phyloP scores from a whole-genome alignment of 306 rosid species.

The Potentilla sterilis region DNA sequence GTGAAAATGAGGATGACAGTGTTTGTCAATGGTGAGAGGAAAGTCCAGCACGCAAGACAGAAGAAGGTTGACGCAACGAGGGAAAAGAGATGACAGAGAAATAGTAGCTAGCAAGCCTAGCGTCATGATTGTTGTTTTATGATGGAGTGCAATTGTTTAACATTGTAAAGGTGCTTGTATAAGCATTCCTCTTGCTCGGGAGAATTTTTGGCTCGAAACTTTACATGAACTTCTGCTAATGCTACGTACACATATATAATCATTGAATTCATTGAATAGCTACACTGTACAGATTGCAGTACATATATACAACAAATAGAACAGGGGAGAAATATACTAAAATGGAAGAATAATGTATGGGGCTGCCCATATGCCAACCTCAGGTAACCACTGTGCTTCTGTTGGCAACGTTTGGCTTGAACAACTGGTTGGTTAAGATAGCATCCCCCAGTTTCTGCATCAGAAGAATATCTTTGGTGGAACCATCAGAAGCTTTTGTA shows the following conservation, averaged over 20 bases:
- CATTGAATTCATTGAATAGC: not conserved
- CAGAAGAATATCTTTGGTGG: slow-evolving; percentile 49
- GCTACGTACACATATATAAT: not conserved
- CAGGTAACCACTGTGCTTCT: not conserved
- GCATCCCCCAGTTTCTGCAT: slow-evolving; percentile 52
- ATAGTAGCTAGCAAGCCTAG: too few relatives aligned
- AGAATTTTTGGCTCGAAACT: not conserved
- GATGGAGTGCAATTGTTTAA: too few relatives aligned
- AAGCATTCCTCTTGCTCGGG: too few relatives aligned
- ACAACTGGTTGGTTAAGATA: slow-evolving; percentile 21
- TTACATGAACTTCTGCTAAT: not conserved
- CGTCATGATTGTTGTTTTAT: too few relatives aligned
- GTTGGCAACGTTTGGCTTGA: not conserved
- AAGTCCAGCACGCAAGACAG: too few relatives aligned
- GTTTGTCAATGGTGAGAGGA: slow-evolving; percentile 28
- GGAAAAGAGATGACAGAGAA: too few relatives aligned
- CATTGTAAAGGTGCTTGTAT: too few relatives aligned
- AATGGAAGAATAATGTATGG: not conserved
- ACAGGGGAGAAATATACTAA: not conserved
- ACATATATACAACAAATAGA: not conserved
- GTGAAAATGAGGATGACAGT: slow-evolving; percentile 53
- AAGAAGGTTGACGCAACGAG: too few relatives aligned
- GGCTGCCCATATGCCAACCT: not conserved
- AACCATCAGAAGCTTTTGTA: slow-evolving; percentile 35
- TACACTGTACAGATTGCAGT: not conserved